Base-by-base conservation (phyloP, 495 filamentous ascomycete genomes). In the Bryoglossum gracile region DNA sequence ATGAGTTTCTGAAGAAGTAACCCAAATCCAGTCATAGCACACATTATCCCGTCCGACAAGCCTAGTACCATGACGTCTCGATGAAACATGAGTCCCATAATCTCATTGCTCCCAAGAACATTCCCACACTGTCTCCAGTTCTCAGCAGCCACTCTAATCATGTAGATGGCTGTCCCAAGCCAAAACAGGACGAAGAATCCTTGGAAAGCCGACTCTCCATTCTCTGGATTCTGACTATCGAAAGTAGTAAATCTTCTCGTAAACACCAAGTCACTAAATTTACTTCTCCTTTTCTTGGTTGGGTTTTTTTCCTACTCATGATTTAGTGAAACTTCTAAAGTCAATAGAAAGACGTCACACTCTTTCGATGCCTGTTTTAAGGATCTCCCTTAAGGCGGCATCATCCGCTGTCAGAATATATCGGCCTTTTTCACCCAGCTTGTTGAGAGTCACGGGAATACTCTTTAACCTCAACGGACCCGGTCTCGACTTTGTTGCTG, bases 171-270 rank as follows among this genome's bases (percentile, higher is more conserved):
- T 50, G 85, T 77, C 3, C 70, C 70, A 39, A 89, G 71, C 75
- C 84, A 89, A 64, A 88, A 87, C 4, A 89, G 72, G 1, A 80
- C 83, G 53, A 84, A 88, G 63, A 89, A 88, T 24, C 84, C 84
- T 56, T 84, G 77, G 52, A 87, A 88, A 8, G 78, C 75, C 19
- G 74, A 80, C 13, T 76, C 70, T 10, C 70, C 67, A 10, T 69
- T 71, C 1, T 62, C 61, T 4, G 71, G 68, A 63, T 85, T 85
- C 50, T 80, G 77, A 10, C 79, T 71, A 60, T 89, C 84, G 54
- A 89, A 87, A 4, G 80, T 68, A 0, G 82, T 82, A 56, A 84
- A 84, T 44, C 75, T 77, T 26, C 76, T 70, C 2, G 82, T 86
- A 58, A 87, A 86, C 14, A 83, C 75, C 32, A 84, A 62, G 58